phyloP scores from a whole-genome alignment of 768 basidiomycete genomes.

The Mycena haematopus region DNA sequence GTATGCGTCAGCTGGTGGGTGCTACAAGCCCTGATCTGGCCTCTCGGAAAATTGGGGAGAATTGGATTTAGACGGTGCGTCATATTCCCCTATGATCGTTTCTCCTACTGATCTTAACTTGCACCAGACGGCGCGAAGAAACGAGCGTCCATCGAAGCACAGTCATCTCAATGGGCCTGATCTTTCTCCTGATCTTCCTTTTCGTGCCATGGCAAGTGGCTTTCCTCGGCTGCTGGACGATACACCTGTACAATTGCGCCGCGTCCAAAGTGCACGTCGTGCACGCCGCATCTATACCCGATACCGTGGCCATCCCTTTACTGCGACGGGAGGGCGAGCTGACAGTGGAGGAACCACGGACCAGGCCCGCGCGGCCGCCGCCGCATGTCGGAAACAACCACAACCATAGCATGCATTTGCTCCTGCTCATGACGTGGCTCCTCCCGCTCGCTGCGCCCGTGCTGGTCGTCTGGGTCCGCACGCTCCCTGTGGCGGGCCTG shows the following conservation, averaged over 20 bases:
- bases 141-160: conserved; percentile 52
- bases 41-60: conserved; percentile 42
- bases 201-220: conserved; percentile 94
- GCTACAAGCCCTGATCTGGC: conserved; percentile 55
- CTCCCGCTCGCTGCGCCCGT: conserved; percentile 80
- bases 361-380: conserved; percentile 19
- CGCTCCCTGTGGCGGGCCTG: conserved; percentile 78
- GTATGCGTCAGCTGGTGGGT: conserved; percentile 67
- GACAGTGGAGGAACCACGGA: conserved; percentile 6
- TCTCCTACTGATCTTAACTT: background rate
- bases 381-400: conserved; percentile 40
- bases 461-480: conserved; percentile 89
- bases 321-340: conserved; percentile 28
- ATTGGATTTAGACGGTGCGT: conserved; percentile 46
- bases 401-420: conserved; percentile 63
- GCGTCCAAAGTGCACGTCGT: conserved; percentile 35
- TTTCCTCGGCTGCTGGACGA: conserved; percentile 83
- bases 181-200: conserved; percentile 71
- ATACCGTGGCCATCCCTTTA: conserved; percentile 33
- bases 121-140: conserved; percentile 41
- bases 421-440: conserved; percentile 82
- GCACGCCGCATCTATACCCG: conserved; percentile 21
- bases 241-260: conserved; percentile 74
- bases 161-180: conserved; percentile 61
- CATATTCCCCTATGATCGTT: background rate